Conservation (phyloP, 2,329 filamentous ascomycete species). For the Lasiodiplodia sp. region DNA sequence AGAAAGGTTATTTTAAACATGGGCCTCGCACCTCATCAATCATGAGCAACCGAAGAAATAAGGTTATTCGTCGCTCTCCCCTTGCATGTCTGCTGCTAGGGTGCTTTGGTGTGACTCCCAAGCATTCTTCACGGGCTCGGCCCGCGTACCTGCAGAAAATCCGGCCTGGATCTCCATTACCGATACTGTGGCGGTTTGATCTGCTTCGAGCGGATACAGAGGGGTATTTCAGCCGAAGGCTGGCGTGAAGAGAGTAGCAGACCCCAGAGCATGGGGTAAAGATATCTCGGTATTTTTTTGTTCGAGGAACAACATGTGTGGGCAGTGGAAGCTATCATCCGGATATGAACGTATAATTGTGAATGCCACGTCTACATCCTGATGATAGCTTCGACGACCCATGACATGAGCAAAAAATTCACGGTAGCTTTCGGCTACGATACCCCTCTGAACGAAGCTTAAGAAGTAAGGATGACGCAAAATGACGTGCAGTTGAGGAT, state of each 20-base stretch:
- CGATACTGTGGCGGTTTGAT: background rate
- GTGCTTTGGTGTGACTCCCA: background rate
- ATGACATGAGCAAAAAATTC: too few relatives aligned
- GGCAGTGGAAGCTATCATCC: too few relatives aligned
- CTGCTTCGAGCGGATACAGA: background rate
- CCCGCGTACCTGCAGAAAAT: background rate
- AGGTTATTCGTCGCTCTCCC: background rate
- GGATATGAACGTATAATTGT: too few relatives aligned
- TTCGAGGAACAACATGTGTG: too few relatives aligned
- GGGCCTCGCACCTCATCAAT: background rate
- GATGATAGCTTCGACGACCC: too few relatives aligned
- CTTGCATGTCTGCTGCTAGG: background rate
- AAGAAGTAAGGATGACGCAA: background rate
- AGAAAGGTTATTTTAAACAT: background rate
- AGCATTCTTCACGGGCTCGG: slow-evolving; percentile 8
- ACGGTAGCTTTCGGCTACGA: too few relatives aligned
- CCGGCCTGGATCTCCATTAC: background rate
- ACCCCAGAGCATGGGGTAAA: too few relatives aligned
- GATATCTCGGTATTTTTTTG: too few relatives aligned
- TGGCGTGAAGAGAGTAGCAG: too few relatives aligned
- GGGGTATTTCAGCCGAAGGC: too few relatives aligned
- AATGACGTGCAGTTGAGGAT: background rate
- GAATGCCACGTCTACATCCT: too few relatives aligned
- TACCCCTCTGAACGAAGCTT: background rate
- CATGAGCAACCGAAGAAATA: background rate